Percentiles rank a stretch among this genome's conserved stretches.
Evolutionary conservation across 2,329 filamentous ascomycete genomes (phyloP).

Genomic region (Nannizzia gypsea): DNA sequence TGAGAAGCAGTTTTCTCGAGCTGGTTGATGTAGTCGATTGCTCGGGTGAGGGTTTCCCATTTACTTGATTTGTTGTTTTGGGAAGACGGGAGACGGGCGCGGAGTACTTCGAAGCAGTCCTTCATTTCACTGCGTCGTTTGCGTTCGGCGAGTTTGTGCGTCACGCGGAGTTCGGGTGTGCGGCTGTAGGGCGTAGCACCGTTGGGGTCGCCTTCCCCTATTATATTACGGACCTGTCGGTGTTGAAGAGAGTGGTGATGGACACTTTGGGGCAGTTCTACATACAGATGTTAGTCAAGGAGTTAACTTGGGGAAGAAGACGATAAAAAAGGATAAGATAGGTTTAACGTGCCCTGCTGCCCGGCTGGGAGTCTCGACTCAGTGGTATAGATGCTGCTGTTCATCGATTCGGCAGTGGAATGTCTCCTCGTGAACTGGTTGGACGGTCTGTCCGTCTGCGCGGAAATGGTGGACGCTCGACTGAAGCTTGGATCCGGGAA

Average conservation of each 20-base stretch:
- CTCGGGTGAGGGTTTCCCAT: conserved; percentile 41
- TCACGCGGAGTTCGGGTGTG: conserved; percentile 39
- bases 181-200: conserved; percentile 38
- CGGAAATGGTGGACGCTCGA: conserved; percentile 25
- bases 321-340: background rate
- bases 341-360: conserved; percentile 35
- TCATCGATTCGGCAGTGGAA: conserved; percentile 37
- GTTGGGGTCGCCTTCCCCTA: conserved; percentile 34
- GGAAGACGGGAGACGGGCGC: conserved; percentile 33
- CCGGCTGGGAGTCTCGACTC: conserved; percentile 36
- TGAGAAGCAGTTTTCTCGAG: conserved; percentile 32
- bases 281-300: background rate
- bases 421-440: conserved; percentile 34
- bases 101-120: conserved; percentile 38
- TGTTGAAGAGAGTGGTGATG: conserved; percentile 40
- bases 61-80: conserved; percentile 43
- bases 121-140: conserved; percentile 44
- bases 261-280: conserved; percentile 35
- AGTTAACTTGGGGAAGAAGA: no score
- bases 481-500: conserved; percentile 34
- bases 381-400: conserved; percentile 40
- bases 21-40: conserved; percentile 38
- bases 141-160: conserved; percentile 40
- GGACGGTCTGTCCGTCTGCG: conserved; percentile 23
- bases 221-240: conserved; percentile 37